Evolutionary conservation across 2,329 filamentous ascomycete genomes (phyloP), one percentile per base, ranked within the genome.

Genomic region (Apiospora rasikravindrae): DNA sequence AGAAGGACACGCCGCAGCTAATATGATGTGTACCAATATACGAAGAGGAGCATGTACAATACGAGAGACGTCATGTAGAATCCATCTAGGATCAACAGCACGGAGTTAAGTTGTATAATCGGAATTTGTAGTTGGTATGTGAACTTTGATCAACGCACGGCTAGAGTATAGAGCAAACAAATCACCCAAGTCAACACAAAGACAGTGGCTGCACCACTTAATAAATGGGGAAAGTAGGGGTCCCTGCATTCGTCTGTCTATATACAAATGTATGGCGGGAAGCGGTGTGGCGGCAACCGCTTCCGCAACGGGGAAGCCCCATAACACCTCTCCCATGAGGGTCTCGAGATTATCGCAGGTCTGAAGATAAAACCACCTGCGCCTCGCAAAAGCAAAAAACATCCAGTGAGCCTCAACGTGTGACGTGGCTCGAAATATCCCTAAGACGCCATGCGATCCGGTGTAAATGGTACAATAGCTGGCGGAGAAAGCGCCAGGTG

Each of bases 381-480:
- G 57, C 57, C 57, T 40, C 57, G 57, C 57, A 64, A 64, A 40
- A 64, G 11, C 40, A 40, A 22, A 64, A 64, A 64, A 37, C 29
- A 64, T 64, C 57, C 57, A n/a, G 4, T 64, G 33, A n/a, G 57
- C 57, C 57, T 40, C 57, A 64, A 40, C 33, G 33, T 64, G 57
- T 64, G 40, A 40, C 33, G 57, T 40, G 57, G 57, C 57, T 19
- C 57, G 19, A 64, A 64, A 64, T 24, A 40, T 64, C 57, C 57
- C 33, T 64, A 64, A 64, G 57, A 64, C 57, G 57, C 57, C 57
- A 64, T 64, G 57, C 57, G 57, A 64, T 64, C 57, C 57, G 13
- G 57, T 64, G 57, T 64, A 64, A 64, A 64, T 64, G 57, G 53
- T 61, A 61, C 53, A 61, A 61, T 61, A 64, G 57, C 57, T 64